These are phyloP conservation scores for Cicer judaicum DNA, from an alignment of 306 rosid genomes.

Conservation along the genomic window DNA sequence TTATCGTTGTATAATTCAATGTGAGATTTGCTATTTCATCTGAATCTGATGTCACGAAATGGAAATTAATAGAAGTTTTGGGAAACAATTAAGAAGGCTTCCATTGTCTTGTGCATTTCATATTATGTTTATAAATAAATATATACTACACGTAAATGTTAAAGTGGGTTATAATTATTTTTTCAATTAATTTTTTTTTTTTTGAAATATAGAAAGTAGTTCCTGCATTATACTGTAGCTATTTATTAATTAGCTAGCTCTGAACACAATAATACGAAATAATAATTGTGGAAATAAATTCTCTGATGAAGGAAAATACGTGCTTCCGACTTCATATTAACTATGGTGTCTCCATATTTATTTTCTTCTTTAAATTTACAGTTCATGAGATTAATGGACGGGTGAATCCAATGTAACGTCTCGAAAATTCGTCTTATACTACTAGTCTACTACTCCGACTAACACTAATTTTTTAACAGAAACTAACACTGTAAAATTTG, in stretches of 20 bases:
- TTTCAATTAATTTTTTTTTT: too few species aligned
- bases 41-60: too few species aligned
- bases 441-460: not conserved
- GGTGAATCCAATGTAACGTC: conserved; percentile 38
- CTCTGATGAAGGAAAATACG: conserved; percentile 5
- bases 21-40: too few species aligned
- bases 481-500: not conserved
- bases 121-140: too few species aligned
- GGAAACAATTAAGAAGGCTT: too few species aligned
- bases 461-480: not conserved
- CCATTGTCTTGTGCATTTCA: too few species aligned
- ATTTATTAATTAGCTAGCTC: conserved; percentile 36
- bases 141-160: too few species aligned
- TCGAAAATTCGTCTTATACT: not conserved
- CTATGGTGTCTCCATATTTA: conserved; percentile 32
- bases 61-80: too few species aligned
- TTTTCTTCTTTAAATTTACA: conserved; percentile 32
- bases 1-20: too few species aligned
- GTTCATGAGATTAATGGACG: conserved; percentile 39
- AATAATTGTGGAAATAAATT: conserved; percentile 40
- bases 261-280: conserved; percentile 37
- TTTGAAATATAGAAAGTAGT: too few species aligned
- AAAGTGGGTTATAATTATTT: too few species aligned
- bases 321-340: conserved; percentile 40
- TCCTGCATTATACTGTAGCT: not conserved